Base-by-base conservation (phyloP, 2,329 filamentous ascomycete species). In the Cyphellophora attinorum region DNA sequence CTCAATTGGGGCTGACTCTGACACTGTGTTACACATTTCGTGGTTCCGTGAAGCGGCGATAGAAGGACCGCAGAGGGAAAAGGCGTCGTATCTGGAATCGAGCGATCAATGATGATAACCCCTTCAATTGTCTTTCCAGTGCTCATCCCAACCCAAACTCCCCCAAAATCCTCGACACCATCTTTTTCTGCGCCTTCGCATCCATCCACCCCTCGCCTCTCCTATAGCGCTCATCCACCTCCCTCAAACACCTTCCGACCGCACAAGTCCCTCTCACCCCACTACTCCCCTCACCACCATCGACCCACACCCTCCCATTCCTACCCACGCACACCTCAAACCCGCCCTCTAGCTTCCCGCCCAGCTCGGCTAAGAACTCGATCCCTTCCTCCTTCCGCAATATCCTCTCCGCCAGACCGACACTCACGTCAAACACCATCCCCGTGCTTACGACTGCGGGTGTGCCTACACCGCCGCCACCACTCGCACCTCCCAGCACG, bases 311-410 rank as follows among this genome's bases (percentile, higher is more conserved):
- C 56, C 76, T 80, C 27, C 91, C 91, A 58, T 98, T 98, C 52
- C 85, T 76, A 12, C 91, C 91, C 6, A 94, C 83, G 1, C 89
- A 89, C 40, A 93, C 83, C 66, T 98, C 91, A 56, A 96, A 98
- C 13, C 82, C 78, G 13, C 62, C 63, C 2, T 55, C 47, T 11
- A 94, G 60, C 35, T 85, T 89, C 38, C 79, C 78, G 3, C 80
- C 88, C 11, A 96, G 62, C 52, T 85, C 82, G 44, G 93, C 84
- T 37, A 96, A 59, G 16, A 95, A 70, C 3, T 77, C 72, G 5
- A 94, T 59, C n/a, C n/a, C n/a, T 14, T 73, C 74, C 11, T 79
- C 81, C 45, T 61, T 57, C 53, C 67, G 58, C 60, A 95, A 69
- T 43, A 93, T 59, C 34, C 88, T 69, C 35, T 86, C 72, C n/a